Base-by-base conservation (phyloP, 352 stramenopile genomes). In the Bremia lactucae region DNA sequence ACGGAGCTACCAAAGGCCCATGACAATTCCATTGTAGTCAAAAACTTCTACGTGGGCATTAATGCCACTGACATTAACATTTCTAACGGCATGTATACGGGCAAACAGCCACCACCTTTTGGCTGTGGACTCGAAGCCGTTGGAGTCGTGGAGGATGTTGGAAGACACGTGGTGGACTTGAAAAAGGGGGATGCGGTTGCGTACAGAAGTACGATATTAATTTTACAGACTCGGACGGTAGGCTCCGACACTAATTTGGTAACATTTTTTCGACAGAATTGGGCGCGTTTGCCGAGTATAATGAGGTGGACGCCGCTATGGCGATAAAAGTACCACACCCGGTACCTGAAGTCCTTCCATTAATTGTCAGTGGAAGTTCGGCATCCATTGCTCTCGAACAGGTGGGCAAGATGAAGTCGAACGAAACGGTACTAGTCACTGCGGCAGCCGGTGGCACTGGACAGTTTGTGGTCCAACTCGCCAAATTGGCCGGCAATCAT, bases 391-490 rank as follows among this genome's bases (percentile, higher is more conserved):
- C 66, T 0, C 46, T 83, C 18, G 62, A 83, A 21, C 49, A 65
- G 4, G 57, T 67, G 2, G 70, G 66, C 4, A 31, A 79, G 36
- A 75, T 83, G 64, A 65, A 64, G 36, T 58, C 52, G 14, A 62
- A 62, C 18, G 66, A 79, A 55, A 79, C 66, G 10, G 66, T 83
- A 23, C 34, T 83, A 6, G 70, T 83, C 28, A 76, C 68, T 0
- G 57, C 68, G 14, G 68, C 68, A 0, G 68, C 64, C 4, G 79
- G 82, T n/a, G 82, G 73, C n/a, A 91, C 74, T 9, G 79, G 82
- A 9, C 52, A 87, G 16, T 81, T 87, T 21, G 83, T 75, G 21
- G 59, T 91, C 36, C 82, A 94, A 42, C 58, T 95, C 16, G 81
- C 78, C 25, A 87, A 87, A 36, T 61, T 81, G 2, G 59, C 85